Evolutionary conservation across 2,329 filamentous ascomycete species (phyloP), one percentile per base, ranked within the genome.

Genomic region (Aspergillus japonicus): DNA sequence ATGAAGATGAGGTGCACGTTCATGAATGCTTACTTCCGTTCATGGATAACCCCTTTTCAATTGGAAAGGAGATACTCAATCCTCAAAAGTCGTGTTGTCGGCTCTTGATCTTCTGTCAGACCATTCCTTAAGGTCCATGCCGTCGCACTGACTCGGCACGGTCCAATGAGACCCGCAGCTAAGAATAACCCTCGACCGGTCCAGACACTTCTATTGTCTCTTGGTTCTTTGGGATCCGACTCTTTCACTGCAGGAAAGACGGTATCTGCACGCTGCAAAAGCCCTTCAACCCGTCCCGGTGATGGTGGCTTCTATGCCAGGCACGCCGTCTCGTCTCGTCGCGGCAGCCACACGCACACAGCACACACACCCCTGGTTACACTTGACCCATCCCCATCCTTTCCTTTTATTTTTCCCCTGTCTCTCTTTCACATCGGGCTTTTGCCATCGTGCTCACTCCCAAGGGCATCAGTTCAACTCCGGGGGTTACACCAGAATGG

Each of bases 121-220:
- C 39, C 39, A 44, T 44, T 19, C 6, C 39, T 44, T 19, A 6
- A 44, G 19, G 16, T n/a, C 39, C 39, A 44, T 44, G 39, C 39
- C 39, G 39, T 44, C 39, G 39, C 39, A 44, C 39, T 44, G 39
- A 44, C 39, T 44, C 39, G 39, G 39, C 39, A 44, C 16, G 39
- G 53, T 26, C 53, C 42, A 55, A 55, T 55, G 42, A 48, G 24
- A 31, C 31, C 26, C 42, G 24, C 53, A 31, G 53, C 53, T 55
- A 55, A 55, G 53, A 55, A 55, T 55, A 55, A 55, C 16, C 53
- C 53, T n/a, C 16, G 39, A 44, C 39, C 26, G 26, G 60, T 57
- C 60, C 60, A 62, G 60, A 59, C 60, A 47, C 49, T 54, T 62
- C 57, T 44, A 55, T 58, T 23, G 44, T 42, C 8, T 39, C 16